These are phyloP conservation scores for Mrakia blollopis DNA, from an alignment of 768 basidiomycete genomes.

Conservation along the genomic window DNA sequence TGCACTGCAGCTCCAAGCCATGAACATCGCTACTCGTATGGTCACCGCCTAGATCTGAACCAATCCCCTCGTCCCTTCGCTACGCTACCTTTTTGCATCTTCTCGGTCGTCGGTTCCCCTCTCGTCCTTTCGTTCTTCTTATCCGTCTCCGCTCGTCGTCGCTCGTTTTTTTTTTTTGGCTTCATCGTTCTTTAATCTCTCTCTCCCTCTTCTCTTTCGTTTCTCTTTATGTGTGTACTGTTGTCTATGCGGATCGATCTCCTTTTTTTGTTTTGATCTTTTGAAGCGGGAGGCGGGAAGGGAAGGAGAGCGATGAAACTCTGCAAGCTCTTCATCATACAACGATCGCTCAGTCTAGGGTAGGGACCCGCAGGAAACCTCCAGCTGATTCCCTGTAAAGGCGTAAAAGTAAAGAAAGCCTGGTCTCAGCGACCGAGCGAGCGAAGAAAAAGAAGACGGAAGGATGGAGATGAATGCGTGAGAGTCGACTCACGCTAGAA, in stretches of 20 bases:
- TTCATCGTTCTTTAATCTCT: not conserved
- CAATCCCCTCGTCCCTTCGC: not conserved
- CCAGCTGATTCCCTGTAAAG: too few relatives aligned
- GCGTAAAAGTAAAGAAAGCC: too few relatives aligned
- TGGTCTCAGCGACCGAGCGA: too few relatives aligned
- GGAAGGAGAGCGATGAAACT: too few relatives aligned
- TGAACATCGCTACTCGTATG: slow-evolving; percentile 80
- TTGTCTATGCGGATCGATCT: not conserved
- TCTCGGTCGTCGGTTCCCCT: not conserved
- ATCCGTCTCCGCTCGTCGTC: not conserved
- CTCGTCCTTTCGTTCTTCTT: not conserved
- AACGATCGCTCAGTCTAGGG: too few relatives aligned
- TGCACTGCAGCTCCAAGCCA: slow-evolving; percentile 75
- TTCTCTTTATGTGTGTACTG: not conserved
- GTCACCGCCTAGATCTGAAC: slow-evolving; percentile 1
- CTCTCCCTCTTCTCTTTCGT: not conserved
- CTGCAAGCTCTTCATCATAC: too few relatives aligned
- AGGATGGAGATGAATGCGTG: too few relatives aligned
- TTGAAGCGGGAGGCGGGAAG: too few relatives aligned
- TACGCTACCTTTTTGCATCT: not conserved
- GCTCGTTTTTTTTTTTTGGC: not conserved
- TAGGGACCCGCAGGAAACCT: too few relatives aligned
- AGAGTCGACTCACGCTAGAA: too few relatives aligned
- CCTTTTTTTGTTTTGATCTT: not conserved
- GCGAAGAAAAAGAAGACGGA: too few relatives aligned